Conservation (phyloP, 2,329 filamentous ascomycete genomes). For the Penicillium digitatum region DNA sequence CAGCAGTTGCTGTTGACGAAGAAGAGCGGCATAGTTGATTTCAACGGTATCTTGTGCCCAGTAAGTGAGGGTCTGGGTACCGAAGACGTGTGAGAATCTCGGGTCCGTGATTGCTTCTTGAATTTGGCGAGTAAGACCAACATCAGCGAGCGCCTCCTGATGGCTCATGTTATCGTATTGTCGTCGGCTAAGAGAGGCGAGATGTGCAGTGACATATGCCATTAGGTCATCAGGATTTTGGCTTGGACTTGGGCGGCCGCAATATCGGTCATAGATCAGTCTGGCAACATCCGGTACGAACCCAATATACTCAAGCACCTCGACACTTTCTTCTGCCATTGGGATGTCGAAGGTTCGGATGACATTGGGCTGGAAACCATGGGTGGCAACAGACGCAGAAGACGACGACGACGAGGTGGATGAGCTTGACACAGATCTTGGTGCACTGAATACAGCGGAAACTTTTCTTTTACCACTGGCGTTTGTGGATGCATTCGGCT, state of each 20-base stretch:
- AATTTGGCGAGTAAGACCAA: conserved; percentile 1
- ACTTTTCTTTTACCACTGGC: background rate
- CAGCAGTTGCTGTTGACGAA: background rate
- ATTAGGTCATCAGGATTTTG: conserved; percentile 6
- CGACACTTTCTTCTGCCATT: conserved; percentile 5
- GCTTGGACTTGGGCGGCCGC: background rate
- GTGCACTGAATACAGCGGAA: background rate
- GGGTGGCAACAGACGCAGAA: background rate
- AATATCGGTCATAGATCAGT: conserved; percentile 8
- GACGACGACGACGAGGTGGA: background rate
- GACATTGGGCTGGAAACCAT: background rate
- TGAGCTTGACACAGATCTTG: background rate
- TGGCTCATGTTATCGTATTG: background rate
- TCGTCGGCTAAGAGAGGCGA: background rate
- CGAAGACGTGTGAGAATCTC: background rate
- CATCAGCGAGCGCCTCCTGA: background rate
- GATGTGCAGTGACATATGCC: conserved; percentile 1
- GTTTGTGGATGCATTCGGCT: background rate
- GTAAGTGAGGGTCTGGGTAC: background rate
- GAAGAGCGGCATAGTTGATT: conserved; percentile 1
- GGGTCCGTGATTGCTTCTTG: conserved; percentile 2
- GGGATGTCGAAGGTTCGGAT: background rate
- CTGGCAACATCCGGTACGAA: conserved; percentile 4
- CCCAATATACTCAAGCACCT: conserved; percentile 9
- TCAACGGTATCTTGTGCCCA: background rate